A percentile compares a stretch with the other conserved stretches of the same genome.
Evolutionary conservation across 306 rosid genomes (phyloP).

Genomic region (Rosa multiflora): DNA sequence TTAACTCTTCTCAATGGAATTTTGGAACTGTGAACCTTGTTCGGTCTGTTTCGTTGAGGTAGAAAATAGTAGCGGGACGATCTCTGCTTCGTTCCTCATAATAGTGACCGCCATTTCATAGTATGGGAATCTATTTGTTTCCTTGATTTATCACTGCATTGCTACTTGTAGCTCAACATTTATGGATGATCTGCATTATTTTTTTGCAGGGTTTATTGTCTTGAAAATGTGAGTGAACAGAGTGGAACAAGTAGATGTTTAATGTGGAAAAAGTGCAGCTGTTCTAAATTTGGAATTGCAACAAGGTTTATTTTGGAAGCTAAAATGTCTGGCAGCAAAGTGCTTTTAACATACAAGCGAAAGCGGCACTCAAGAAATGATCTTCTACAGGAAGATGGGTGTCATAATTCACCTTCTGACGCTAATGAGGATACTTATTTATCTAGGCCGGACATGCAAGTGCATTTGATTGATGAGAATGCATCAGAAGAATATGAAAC

Average conservation of each 20-base stretch:
- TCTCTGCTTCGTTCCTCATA: not conserved
- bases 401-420: constrained; percentile 22
- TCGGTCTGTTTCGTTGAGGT: not conserved
- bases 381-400: constrained; percentile 29
- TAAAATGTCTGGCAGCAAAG: constrained; percentile 54
- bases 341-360: constrained; percentile 61
- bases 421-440: constrained; percentile 22
- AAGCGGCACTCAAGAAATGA: constrained; percentile 39
- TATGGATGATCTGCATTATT: constrained; percentile 13
- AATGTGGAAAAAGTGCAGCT: not conserved
- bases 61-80: not conserved
- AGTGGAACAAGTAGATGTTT: not conserved
- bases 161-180: not conserved
- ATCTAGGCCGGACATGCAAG: constrained; percentile 23
- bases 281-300: constrained; percentile 20
- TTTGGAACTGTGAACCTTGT: not conserved
- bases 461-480: constrained; percentile 23
- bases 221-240: not conserved
- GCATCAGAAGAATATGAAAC: constrained; percentile 34
- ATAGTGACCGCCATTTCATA: not conserved
- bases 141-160: not conserved
- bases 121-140: not conserved
- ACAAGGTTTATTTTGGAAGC: constrained; percentile 26
- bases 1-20: not conserved
- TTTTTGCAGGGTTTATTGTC: not conserved